These are phyloP conservation scores for Curvularia sp. DNA, from an alignment of 2,329 filamentous ascomycete species.

Conservation along the genomic window DNA sequence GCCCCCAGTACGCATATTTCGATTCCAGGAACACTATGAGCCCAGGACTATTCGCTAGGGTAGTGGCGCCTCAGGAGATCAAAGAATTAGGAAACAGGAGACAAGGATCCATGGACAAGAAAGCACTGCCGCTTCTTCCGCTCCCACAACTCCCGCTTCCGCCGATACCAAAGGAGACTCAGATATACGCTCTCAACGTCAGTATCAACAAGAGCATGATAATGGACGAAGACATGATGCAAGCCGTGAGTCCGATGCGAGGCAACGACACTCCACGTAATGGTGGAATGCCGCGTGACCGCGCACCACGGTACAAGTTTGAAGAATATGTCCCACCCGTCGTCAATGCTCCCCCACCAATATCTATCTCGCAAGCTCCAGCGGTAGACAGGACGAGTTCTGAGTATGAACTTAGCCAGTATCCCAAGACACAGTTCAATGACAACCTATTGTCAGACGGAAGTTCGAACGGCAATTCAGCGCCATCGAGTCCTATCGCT, in stretches of 20 bases:
- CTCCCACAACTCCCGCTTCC: constrained; percentile 26
- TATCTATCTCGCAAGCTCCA: constrained; percentile 16
- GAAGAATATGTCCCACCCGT: constrained; percentile 35
- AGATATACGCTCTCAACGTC: constrained; percentile 35
- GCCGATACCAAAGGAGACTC: constrained; percentile 25
- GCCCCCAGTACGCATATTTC: constrained; percentile 31
- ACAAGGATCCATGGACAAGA: constrained; percentile 13
- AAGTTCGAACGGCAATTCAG: constrained; percentile 9
- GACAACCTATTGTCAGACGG: constrained; percentile 15
- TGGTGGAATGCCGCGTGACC: constrained; percentile 24
- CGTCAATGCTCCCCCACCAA: constrained; percentile 10
- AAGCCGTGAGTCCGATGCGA: constrained; percentile 23
- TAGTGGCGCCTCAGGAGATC: constrained; percentile 12
- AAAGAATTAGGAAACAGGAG: constrained; percentile 13
- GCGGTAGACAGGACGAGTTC: constrained; percentile 10
- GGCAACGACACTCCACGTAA: constrained; percentile 20
- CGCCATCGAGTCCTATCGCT: constrained; percentile 10
- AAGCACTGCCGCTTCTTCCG: constrained; percentile 23
- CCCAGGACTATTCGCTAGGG: constrained; percentile 24
- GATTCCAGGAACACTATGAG: constrained; percentile 16
- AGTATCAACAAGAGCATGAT: constrained; percentile 43
- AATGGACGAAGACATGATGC: constrained; percentile 35
- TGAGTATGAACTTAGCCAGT: constrained; percentile 31
- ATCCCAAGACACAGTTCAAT: constrained; percentile 17
- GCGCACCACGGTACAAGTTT: constrained; percentile 32